Percentiles rank a stretch among this genome's conserved stretches.
Conservation (phyloP, 2,329 filamentous ascomycete genomes). For the Cercospora zeina region DNA sequence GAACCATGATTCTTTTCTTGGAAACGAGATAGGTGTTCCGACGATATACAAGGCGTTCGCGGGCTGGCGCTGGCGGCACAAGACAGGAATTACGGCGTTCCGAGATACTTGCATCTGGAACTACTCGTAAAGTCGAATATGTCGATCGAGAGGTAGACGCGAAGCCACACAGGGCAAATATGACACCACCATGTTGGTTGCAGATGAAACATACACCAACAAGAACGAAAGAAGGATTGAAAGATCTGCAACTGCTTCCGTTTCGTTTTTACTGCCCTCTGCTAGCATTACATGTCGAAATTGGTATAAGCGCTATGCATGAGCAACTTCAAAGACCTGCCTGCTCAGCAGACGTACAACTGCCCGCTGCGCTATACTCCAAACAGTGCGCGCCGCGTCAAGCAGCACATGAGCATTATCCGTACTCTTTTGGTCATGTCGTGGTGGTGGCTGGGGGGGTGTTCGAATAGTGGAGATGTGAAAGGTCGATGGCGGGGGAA, state of each 20-base stretch:
- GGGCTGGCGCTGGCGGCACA: background rate
- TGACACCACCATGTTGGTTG: background rate
- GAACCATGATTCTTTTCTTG: too few species aligned
- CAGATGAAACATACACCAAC: background rate
- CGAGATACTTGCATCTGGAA: background rate
- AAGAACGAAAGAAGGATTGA: background rate
- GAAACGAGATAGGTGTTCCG: too few species aligned
- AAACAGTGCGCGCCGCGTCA: slow-evolving; percentile 10
- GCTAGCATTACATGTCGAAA: slow-evolving; percentile 28
- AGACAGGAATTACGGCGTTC: background rate
- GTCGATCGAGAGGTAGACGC: background rate
- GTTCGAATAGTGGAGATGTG: slow-evolving; percentile 13
- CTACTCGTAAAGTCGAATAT: background rate
- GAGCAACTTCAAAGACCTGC: slow-evolving; percentile 26
- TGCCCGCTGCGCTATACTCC: slow-evolving; percentile 22
- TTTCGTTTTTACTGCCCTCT: slow-evolving; percentile 19
- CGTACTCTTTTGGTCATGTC: slow-evolving; percentile 18
- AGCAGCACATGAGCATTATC: slow-evolving; percentile 22
- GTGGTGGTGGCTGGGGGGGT: slow-evolving; percentile 15
- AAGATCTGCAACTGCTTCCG: slow-evolving; percentile 16
- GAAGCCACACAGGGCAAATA: background rate
- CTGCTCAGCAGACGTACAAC: slow-evolving; percentile 21
- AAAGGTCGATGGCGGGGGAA: slow-evolving; percentile 10
- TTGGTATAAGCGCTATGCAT: slow-evolving; percentile 35
- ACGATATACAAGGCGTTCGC: background rate